Evolutionary conservation across 805 yeast species (phyloP), one percentile per base, ranked within the genome.

Genomic region (Geotrichum ghanense): DNA sequence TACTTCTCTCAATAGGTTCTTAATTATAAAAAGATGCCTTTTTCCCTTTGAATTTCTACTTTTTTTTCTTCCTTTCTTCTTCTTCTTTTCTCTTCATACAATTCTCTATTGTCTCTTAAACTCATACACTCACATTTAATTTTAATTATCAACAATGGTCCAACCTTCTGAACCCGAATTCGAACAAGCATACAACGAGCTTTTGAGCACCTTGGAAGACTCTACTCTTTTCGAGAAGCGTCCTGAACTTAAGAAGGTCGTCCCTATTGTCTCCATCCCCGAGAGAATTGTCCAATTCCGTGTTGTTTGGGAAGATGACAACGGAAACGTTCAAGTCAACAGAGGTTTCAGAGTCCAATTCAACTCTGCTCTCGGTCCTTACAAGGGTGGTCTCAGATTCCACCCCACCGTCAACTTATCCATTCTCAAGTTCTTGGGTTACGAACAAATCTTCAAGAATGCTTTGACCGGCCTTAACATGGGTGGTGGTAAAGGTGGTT

Each of bases 401-500:
- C 97, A 90, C 75, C 97, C 97, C 62, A 74, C 95, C 48, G 98
- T 90, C 59, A 92, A 89, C 73, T 76, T 90, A 62, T 87, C 96
- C 48, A 86, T 90, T 68, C 78, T 90, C 66, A 90, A 90, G 75
- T 90, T 90, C 72, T 76, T 90, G 64, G 98, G 97, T 62, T 90
- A 86, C 69, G 98, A 90, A 75, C 98, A 90, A 74, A 88, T 88
- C 69, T 92, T 90, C 79, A 90, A 90, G 79, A 90, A 90, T 66
- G 97, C 98, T 45, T 76, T 90, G 63, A 90, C 98, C 60, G 97
- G 97, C 62, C 78, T 89, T 60, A 78, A 81, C 78, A 89, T 90
- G 83, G 98, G 98, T 68, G 98, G 98, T 75, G 98, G 95, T 72
- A 90, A 90, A 70, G 98, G 98, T 78, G 98, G 98, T 69, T 76